Conservation (phyloP, 176 grass and related monocot genomes). For the Miscanthus lutarioriparius region DNA sequence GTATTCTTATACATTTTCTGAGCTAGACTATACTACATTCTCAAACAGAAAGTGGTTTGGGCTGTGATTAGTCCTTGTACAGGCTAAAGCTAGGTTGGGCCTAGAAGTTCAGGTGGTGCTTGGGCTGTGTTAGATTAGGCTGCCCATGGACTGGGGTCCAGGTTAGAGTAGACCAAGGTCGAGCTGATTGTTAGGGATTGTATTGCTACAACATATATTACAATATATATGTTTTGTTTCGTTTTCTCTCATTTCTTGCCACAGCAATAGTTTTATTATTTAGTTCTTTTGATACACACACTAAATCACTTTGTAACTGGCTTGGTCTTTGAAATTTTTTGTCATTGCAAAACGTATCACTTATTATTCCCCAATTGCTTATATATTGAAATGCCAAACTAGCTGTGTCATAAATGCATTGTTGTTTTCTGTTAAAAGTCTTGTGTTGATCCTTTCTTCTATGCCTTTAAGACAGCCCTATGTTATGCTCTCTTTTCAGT, state of each 20-base stretch:
- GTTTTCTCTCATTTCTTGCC: neutral
- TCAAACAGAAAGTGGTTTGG: neutral
- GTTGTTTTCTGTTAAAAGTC: neutral
- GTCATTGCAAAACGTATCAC: neutral
- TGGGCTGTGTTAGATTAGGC: neutral
- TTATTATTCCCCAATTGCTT: neutral
- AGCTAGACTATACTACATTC: neutral
- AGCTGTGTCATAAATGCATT: neutral
- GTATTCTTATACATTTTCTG: neutral
- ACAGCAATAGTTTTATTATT: neutral
- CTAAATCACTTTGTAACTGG: neutral
- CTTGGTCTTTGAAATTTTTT: neutral
- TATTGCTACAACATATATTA: slow-evolving; percentile 1
- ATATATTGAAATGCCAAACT: neutral
- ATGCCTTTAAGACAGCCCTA: neutral
- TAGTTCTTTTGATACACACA: neutral
- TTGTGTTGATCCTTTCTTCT: neutral
- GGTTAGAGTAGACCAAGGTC: neutral
- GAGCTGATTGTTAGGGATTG: neutral
- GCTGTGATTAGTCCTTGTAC: neutral
- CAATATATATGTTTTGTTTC: neutral
- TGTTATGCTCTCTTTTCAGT: neutral
- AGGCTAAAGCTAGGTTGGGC: neutral
- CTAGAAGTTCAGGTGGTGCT: neutral
- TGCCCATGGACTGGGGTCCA: neutral